phyloP scores from a whole-genome alignment of 257 asterid species.

The Solanum virginianum region DNA sequence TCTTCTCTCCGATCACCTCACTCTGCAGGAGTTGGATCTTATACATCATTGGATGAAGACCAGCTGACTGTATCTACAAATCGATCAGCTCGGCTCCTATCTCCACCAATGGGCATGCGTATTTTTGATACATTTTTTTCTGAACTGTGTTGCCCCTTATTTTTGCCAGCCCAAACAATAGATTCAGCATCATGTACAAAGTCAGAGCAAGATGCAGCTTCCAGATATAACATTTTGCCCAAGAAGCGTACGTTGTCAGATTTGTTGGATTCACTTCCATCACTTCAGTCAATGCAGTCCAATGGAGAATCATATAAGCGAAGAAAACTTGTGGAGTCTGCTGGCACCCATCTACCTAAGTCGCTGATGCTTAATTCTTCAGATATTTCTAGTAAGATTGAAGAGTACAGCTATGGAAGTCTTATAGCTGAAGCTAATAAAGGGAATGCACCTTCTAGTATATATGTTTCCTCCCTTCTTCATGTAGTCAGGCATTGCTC shows the following conservation, averaged over 20 bases:
- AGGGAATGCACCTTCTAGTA: constrained; percentile 73
- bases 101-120: constrained; percentile 16
- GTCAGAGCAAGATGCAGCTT: constrained; percentile 27
- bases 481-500: constrained; percentile 94
- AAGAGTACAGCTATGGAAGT: constrained; percentile 46
- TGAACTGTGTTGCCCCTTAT: not conserved
- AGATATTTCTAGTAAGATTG: constrained; percentile 37
- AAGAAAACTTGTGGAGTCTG: constrained; percentile 37
- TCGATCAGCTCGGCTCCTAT: constrained; percentile 26
- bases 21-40: constrained; percentile 48
- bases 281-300: constrained; percentile 40
- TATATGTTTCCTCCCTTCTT: constrained; percentile 71
- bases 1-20: constrained; percentile 52
- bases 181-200: constrained; percentile 35
- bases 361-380: constrained; percentile 28
- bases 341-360: constrained; percentile 26
- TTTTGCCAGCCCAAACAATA: constrained; percentile 33
- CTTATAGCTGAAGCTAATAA: constrained; percentile 83
- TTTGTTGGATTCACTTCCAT: constrained; percentile 58
- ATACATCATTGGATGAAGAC: constrained; percentile 37
- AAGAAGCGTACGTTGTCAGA: constrained; percentile 72
- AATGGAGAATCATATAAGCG: constrained; percentile 47
- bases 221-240: constrained; percentile 30
- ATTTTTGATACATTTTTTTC: not conserved
- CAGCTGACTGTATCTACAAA: constrained; percentile 36